Evolutionary conservation across 2,329 filamentous ascomycete genomes (phyloP), one percentile per base, ranked within the genome.

Genomic region (Endoconidiophora laricicola): DNA sequence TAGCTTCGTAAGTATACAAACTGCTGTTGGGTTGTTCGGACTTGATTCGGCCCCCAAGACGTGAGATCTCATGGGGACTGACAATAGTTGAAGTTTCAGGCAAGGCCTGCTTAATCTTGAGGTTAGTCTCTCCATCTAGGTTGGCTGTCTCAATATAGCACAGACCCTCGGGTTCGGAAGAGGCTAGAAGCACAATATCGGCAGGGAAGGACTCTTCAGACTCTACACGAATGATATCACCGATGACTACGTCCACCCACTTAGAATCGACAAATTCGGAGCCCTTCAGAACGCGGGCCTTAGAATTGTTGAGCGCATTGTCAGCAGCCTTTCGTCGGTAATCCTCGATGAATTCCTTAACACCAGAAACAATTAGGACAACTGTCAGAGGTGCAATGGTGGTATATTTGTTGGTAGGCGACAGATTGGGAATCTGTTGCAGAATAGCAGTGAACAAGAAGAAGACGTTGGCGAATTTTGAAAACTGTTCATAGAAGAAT

Each of bases 71-170:
- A 55, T 76, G 79, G 16, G 87, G 78, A 60, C 86, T 94, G 53
- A 98, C 87, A 61, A 95, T 72, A 54, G 83, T 73, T 12, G 83
- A 80, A 0, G 91, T 98, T 68, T 98, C 91, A 0, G 91, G 90
- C 49, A 95, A 80, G 2, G 81, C 90, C 68, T 98, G 91, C 68
- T 98, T 98, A 68, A 98, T 94, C 68, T 98, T 98, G 58, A 98
- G 69, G 62, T 98, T 98, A 18, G 91, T 98, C 66, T 98, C 91
- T 58, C 91, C 91, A 59, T 98, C 91, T 52, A 98, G 71, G 62
- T 98, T 98, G 22, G 91, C 90, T 2, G 91, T 98, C 67, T 98
- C 91, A 61, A 98, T 96, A 63, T 98, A 98, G 66, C 91, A 98
- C 51, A 98, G 69, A 58, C 91, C 91, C 68, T 98, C 91, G 1